Conservation (phyloP, 2,329 filamentous ascomycete genomes). For the Didymella glomerata region DNA sequence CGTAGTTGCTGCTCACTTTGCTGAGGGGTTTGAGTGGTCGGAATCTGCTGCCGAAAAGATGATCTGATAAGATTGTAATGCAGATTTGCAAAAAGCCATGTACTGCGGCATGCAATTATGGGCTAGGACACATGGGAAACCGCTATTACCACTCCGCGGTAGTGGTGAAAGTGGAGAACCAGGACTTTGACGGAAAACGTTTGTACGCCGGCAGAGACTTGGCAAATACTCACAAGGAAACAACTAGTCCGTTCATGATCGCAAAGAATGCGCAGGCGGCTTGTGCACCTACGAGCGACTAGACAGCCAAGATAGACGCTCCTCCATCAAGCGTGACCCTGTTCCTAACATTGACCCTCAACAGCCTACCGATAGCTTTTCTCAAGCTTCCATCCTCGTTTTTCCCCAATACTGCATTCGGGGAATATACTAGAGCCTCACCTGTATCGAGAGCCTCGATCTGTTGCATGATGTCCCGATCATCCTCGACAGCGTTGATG, state of each 20-base stretch:
- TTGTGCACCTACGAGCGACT: background rate
- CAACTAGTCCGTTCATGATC: too few relatives aligned
- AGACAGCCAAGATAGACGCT: constrained; percentile 71
- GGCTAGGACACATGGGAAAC: background rate
- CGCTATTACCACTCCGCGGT: background rate
- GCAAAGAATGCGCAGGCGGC: too few relatives aligned
- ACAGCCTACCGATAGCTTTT: constrained; percentile 27
- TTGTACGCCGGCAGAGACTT: background rate
- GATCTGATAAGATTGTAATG: background rate
- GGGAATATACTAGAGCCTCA: constrained; percentile 60
- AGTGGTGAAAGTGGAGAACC: background rate
- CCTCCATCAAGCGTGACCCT: constrained; percentile 30
- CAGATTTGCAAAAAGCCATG: background rate
- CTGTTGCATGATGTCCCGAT: constrained; percentile 51
- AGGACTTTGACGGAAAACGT: background rate
- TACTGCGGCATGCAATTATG: background rate
- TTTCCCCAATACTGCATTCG: constrained; percentile 54
- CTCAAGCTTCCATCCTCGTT: constrained; percentile 20
- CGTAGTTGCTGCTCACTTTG: background rate
- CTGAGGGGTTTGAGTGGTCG: background rate
- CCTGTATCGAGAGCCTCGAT: constrained; percentile 61
- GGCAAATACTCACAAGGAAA: too few relatives aligned
- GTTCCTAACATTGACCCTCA: constrained; percentile 37
- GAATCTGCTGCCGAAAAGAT: too few relatives aligned
- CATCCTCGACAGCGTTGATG: constrained; percentile 52